Evolutionary conservation across 805 yeast species (phyloP).

Genomic region (Kodamaea jinghongensis): DNA sequence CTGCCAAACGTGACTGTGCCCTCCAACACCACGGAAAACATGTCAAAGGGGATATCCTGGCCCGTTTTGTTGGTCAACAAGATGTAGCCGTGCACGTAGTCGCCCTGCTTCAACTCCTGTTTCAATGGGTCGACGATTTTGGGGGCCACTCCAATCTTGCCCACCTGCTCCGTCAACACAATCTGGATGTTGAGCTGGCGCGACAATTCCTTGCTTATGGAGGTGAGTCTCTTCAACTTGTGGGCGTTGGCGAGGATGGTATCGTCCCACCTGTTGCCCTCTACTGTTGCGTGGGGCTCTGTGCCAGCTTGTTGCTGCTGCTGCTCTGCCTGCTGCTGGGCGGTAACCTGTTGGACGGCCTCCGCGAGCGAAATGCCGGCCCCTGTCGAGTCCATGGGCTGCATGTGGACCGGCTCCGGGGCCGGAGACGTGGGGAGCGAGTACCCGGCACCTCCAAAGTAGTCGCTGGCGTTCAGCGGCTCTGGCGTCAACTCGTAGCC

Average conservation of each 20-base stretch:
- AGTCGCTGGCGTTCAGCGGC: constrained; percentile 17
- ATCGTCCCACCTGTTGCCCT: constrained; percentile 30
- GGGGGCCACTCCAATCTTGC: constrained; percentile 31
- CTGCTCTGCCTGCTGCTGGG: not conserved
- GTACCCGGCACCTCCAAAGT: constrained; percentile 13
- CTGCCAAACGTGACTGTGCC: constrained; percentile 29
- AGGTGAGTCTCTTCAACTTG: constrained; percentile 29
- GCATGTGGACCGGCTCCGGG: constrained; percentile 6
- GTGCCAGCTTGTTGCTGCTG: not conserved
- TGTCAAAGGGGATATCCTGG: constrained; percentile 34
- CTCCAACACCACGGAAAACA: constrained; percentile 39
- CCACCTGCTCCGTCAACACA: constrained; percentile 33
- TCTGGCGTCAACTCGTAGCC: constrained; percentile 29
- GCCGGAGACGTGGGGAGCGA: constrained; percentile 18
- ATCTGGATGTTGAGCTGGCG: constrained; percentile 27
- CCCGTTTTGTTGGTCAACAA: constrained; percentile 27
- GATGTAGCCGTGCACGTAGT: constrained; percentile 36
- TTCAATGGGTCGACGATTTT: constrained; percentile 29
- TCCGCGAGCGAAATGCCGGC: not conserved
- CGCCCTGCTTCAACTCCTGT: constrained; percentile 35
- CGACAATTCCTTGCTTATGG: constrained; percentile 27
- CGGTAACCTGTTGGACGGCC: not conserved
- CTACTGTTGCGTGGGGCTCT: constrained; percentile 16
- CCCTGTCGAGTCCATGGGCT: constrained; percentile 8
- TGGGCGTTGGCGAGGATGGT: constrained; percentile 35